Base-by-base conservation (phyloP, 768 basidiomycete genomes). In the Rhodocollybia butyracea region DNA sequence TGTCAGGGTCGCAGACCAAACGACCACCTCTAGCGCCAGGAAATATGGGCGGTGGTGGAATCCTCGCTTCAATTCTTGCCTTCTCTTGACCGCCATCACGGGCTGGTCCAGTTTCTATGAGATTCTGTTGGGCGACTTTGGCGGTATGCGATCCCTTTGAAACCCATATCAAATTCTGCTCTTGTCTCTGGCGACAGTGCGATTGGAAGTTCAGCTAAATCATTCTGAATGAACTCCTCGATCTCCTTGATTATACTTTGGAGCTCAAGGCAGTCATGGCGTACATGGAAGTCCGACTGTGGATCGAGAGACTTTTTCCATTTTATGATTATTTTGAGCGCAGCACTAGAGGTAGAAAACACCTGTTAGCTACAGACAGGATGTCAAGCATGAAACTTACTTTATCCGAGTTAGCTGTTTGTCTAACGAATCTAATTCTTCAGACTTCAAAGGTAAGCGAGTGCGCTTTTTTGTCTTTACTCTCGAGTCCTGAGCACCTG, bases 71-170 rank as follows among this genome's bases (percentile, higher is more conserved):
- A n/a, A n/a, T n/a, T n/a, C n/a, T n/a, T n/a, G n/a, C n/a, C n/a
- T n/a, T n/a, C n/a, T n/a, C n/a, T n/a, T n/a, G n/a, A n/a, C n/a
- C n/a, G n/a, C n/a, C n/a, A n/a, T n/a, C n/a, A n/a, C n/a, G n/a
- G n/a, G n/a, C n/a, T n/a, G n/a, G n/a, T n/a, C n/a, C n/a, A n/a
- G n/a, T n/a, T n/a, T n/a, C n/a, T n/a, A n/a, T n/a, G n/a, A n/a
- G n/a, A n/a, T n/a, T n/a, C n/a, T n/a, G n/a, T n/a, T n/a, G n/a
- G n/a, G n/a, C n/a, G n/a, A n/a, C 22, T 54, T 54, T 56, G 12
- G 46, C 38, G 31, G 51, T 26, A 43, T 64, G 22, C 53, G 29
- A 54, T 54, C 3, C 53, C 53, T 36, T 46, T 54, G 34, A 15
- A 43, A 17, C 53, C 53, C n/a, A 30, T 22, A 8, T 38, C 42